A percentile compares a stretch with the other conserved stretches of the same genome.
Evolutionary conservation across 495 filamentous ascomycete species (phyloP).

Genomic region (Peziza echinospora): DNA sequence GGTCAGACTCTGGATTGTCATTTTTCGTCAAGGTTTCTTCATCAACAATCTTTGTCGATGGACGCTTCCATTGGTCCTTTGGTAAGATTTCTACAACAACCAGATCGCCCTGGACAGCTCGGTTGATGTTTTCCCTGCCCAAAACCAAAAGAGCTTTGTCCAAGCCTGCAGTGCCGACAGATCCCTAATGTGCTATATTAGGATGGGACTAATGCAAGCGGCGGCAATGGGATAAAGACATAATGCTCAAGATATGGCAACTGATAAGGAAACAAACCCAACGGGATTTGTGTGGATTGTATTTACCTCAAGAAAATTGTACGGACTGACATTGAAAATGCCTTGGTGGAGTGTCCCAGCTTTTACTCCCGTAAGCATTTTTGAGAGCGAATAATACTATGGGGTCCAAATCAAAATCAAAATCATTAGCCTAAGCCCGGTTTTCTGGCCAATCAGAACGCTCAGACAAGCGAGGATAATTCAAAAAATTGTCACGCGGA

Average conservation of each 20-base stretch:
- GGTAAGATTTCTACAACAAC: constrained; percentile 85
- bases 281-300: too few relatives aligned
- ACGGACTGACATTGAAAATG: constrained; percentile 84
- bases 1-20: constrained; percentile 65
- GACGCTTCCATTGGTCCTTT: constrained; percentile 87
- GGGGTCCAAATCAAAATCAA: too few relatives aligned
- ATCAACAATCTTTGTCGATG: constrained; percentile 84
- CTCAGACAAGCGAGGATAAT: not conserved
- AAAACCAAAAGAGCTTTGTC: constrained; percentile 70
- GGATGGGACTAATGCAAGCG: not conserved
- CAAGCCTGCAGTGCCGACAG: constrained; percentile 71
- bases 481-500: not conserved
- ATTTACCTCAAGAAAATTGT: constrained; percentile 65
- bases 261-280: too few relatives aligned
- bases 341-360: constrained; percentile 77
- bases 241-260: too few relatives aligned
- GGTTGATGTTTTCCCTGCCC: constrained; percentile 91
- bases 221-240: too few relatives aligned
- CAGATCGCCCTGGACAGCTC: constrained; percentile 70
- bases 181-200: constrained; percentile 29
- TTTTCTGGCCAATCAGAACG: not conserved
- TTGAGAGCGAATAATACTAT: constrained; percentile 72
- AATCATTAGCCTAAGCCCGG: constrained; percentile 11
- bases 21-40: constrained; percentile 83
- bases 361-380: constrained; percentile 80